Evolutionary conservation across 129 eudicot species (phyloP).

Genomic region (Mikania micrantha): DNA sequence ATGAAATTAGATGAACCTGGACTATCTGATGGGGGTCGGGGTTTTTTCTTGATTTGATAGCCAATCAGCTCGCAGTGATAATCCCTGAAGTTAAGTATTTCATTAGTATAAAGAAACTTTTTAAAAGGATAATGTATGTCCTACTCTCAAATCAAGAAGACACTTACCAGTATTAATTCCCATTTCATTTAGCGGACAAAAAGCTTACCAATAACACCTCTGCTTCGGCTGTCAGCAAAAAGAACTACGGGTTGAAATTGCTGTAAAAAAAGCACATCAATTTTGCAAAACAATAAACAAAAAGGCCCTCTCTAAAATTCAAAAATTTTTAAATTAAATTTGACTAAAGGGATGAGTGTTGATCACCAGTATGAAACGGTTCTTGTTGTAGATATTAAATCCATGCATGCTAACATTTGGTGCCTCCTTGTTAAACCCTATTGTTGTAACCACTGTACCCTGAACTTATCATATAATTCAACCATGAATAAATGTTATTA

Average conservation of each 20-base stretch:
- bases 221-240: no score
- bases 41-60: no score
- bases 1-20: no score
- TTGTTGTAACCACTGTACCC: conserved; percentile 67
- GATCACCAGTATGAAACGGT: conserved; percentile 84
- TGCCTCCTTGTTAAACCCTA: conserved; percentile 87
- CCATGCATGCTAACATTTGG: conserved; percentile 76
- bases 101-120: conserved; percentile 8
- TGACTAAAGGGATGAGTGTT: not conserved
- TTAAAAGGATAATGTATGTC: conserved; percentile 2
- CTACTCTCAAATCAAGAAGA: not conserved
- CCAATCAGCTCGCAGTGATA: no score
- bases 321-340: not conserved
- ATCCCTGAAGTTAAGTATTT: conserved; percentile 59
- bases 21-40: no score
- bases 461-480: conserved; percentile 27
- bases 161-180: conserved; percentile 79
- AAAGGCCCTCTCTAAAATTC: not conserved
- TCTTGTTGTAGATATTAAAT: conserved; percentile 86
- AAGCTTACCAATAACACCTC: conserved; percentile 85
- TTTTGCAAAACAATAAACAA: not conserved
- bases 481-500: not conserved
- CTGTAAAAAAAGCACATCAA: conserved; percentile 12
- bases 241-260: conserved; percentile 67
- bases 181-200: conserved; percentile 47